phyloP scores from a whole-genome alignment of 2,329 filamentous ascomycete genomes.

The Venturia oleaginea region DNA sequence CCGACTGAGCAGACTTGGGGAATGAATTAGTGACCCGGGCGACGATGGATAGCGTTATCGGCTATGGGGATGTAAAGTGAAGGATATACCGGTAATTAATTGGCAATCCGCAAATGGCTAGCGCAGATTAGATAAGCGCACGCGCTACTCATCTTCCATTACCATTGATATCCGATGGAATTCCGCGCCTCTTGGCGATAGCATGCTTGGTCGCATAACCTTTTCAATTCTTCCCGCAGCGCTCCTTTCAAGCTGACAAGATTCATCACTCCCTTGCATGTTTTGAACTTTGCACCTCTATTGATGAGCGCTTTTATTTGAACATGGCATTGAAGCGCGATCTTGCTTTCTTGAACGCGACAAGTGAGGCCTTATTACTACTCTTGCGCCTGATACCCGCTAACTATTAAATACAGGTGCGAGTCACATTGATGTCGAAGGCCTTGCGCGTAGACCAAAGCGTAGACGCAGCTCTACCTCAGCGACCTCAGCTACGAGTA shows the following conservation, averaged over 20 bases:
- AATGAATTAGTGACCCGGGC: too few relatives aligned
- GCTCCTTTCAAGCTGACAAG: neutral
- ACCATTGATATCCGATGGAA: neutral
- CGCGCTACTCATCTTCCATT: neutral
- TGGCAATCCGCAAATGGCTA: too few relatives aligned
- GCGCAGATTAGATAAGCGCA: neutral
- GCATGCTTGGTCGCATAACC: neutral
- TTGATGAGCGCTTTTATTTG: neutral
- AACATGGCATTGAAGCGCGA: neutral
- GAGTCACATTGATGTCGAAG: neutral
- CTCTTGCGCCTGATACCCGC: neutral
- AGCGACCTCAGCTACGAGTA: neutral
- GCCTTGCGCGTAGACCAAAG: neutral
- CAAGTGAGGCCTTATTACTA: neutral
- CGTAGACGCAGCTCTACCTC: neutral
- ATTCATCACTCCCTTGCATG: neutral
- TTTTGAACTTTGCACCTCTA: neutral
- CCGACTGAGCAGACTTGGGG: neutral
- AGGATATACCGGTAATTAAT: too few relatives aligned
- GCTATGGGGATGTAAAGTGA: too few relatives aligned
- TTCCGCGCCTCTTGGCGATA: neutral
- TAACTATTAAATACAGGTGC: neutral
- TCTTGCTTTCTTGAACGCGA: neutral
- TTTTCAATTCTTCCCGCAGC: neutral
- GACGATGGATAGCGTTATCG: too few relatives aligned